Evolutionary conservation across 768 basidiomycete genomes (phyloP).

Genomic region (Collybia sp.): DNA sequence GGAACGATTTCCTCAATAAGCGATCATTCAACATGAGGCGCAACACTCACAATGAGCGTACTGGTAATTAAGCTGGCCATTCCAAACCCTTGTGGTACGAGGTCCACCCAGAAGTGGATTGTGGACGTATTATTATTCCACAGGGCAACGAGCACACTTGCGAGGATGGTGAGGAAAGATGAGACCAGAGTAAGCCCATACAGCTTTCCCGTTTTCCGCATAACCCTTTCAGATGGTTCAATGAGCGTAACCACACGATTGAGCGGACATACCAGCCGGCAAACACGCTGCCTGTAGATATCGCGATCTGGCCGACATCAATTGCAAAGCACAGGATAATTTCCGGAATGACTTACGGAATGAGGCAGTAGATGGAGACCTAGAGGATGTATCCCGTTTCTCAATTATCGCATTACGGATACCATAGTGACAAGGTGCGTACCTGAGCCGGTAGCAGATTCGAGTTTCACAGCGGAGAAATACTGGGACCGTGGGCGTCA

Average conservation of each 20-base stretch:
- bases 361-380: slow-evolving; percentile 88
- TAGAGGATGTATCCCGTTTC: slow-evolving; percentile 22
- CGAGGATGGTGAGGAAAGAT: slow-evolving; percentile 53
- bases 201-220: slow-evolving; percentile 83
- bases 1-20: slow-evolving; percentile 7
- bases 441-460: slow-evolving; percentile 70
- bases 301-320: slow-evolving; percentile 49
- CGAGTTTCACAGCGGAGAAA: slow-evolving; percentile 76
- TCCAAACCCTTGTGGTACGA: slow-evolving; percentile 79
- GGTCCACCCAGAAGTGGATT: slow-evolving; percentile 71
- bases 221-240: slow-evolving; percentile 48
- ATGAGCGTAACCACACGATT: slow-evolving; percentile 4
- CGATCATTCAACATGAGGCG: slow-evolving; percentile 3
- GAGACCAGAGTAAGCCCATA: slow-evolving; percentile 70
- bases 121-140: slow-evolving; percentile 64
- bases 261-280: slow-evolving; percentile 69
- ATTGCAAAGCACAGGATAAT: slow-evolving; percentile 11
- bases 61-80: slow-evolving; percentile 84
- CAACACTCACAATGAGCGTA: slow-evolving; percentile 67
- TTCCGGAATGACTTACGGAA: slow-evolving; percentile 48
- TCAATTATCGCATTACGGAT: slow-evolving; percentile 5
- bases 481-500: slow-evolving; percentile 39
- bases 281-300: slow-evolving; percentile 80
- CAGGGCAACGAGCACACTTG: slow-evolving; percentile 52
- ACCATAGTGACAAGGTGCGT: slow-evolving; percentile 16